Conservation (phyloP, 2,329 filamentous ascomycete genomes). For the Acephala macrosclerotiorum region DNA sequence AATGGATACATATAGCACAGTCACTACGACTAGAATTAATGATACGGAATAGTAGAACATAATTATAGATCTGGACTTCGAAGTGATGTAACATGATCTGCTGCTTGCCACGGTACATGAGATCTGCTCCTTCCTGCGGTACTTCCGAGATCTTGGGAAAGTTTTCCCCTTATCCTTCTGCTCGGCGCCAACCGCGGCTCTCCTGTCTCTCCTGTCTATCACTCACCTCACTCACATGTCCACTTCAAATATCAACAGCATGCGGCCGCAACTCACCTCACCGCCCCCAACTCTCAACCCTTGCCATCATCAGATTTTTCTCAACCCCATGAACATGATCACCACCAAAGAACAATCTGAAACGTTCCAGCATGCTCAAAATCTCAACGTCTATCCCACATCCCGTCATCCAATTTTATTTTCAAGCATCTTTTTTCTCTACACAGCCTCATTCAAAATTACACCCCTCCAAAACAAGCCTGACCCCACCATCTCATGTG, state of each 20-base stretch:
- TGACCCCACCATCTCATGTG: too few relatives aligned
- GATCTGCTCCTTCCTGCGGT: background rate
- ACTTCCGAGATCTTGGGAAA: background rate
- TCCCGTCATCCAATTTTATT: too few relatives aligned
- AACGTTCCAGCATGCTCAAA: too few relatives aligned
- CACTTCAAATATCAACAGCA: background rate
- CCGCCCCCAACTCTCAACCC: too few relatives aligned
- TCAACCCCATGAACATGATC: too few relatives aligned
- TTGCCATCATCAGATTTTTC: too few relatives aligned
- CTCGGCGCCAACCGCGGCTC: background rate
- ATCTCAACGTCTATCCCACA: too few relatives aligned
- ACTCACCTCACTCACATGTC: background rate
- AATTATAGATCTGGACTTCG: background rate
- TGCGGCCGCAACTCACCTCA: too few relatives aligned
- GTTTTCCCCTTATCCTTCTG: background rate
- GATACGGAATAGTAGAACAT: conserved; percentile 5
- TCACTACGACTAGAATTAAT: conserved; percentile 19
- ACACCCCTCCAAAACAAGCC: background rate
- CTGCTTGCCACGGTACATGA: too few relatives aligned
- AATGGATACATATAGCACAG: conserved; percentile 8
- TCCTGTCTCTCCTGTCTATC: background rate
- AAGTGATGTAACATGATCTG: too few relatives aligned
- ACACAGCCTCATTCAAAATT: background rate
- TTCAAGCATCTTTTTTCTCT: background rate
- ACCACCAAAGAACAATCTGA: too few relatives aligned